These are phyloP conservation scores for Paratinospora sagittata DNA, from an alignment of 164 flowering plant genomes.

Conservation along the genomic window DNA sequence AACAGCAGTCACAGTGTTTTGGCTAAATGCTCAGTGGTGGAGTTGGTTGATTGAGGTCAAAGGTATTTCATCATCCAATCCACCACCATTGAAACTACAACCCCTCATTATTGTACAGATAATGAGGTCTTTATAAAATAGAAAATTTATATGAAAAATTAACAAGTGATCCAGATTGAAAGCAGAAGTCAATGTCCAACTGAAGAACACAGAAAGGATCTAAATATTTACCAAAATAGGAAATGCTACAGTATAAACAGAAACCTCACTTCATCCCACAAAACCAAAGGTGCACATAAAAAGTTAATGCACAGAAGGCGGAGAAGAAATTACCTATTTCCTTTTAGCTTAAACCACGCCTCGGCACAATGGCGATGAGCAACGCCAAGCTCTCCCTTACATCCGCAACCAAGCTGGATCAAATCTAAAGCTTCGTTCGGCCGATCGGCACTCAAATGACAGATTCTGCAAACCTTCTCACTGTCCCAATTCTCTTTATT, in stretches of 20 bases:
- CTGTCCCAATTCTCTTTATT: constrained; percentile 26
- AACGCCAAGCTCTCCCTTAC: constrained; percentile 75
- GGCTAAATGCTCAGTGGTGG: neutral
- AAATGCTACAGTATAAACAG: neutral
- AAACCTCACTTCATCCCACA: neutral
- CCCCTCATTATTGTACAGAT: neutral
- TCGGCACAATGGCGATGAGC: constrained; percentile 78
- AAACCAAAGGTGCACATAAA: neutral
- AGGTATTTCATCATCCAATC: neutral
- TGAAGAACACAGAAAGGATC: neutral
- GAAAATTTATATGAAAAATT: neutral
- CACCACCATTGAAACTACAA: neutral
- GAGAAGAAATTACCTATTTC: constrained; percentile 58
- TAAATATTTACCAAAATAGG: neutral
- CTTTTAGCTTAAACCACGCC: constrained; percentile 84
- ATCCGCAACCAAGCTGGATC: constrained; percentile 72
- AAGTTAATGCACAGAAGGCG: too few species aligned
- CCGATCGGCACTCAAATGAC: constrained; percentile 61
- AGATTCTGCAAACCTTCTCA: constrained; percentile 69
- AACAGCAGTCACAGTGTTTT: neutral
- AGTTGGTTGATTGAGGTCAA: neutral
- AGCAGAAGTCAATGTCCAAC: neutral
- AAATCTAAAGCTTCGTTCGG: constrained; percentile 35
- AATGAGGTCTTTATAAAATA: neutral
- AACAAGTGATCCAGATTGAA: neutral